Evolutionary conservation across 805 yeast genomes (phyloP), one percentile per base, ranked within the genome.

Genomic region (Barnettozyma pratensis): DNA sequence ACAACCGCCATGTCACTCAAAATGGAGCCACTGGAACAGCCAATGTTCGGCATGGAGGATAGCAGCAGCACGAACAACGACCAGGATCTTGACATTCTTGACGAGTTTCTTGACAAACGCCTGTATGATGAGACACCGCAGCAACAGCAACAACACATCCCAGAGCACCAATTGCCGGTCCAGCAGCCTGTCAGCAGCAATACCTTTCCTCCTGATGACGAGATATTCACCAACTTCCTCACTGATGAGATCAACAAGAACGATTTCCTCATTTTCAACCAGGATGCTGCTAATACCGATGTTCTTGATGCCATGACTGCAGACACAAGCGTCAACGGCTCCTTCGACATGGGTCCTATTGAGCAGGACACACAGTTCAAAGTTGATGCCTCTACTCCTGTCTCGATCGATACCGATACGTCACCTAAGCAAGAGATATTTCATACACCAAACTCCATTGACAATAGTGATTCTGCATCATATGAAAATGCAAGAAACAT

Each of bases 1-100:
- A 32, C 32, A 5, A 5, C 27, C 39, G 27, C n/a, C 27, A 52
- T 56, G 56, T 38, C 59, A 29, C 39, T 52, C 39, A 51, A 54
- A 32, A 19, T 55, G 19, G 59, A 54, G 26, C 69, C 68, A 14
- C 26, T 48, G 9, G 50, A 50, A 14, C 48, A 39, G 27, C 53
- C 44, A 27, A 34, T 47, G 41, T 47, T 47, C 29, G 46, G 50
- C 29, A 8, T 47, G 19, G 50, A 47, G 12, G 12, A 44, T 27
- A 44, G 36, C 29, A 5, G 9, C 9, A 26, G 39, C 25, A 28
- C 42, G 27, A 27, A 19, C 27, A 45, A 46, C 32, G 48, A 71
- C 36, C 74, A 71, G 26, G 55, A 52, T 27, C 32, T 53, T 6
- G 84, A 80, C 51, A 70, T 80, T 35, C 59, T 81, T 41, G 83